Percentiles rank a stretch among this genome's conserved stretches.
phyloP scores from a whole-genome alignment of 352 stramenopile species.

The Globisporangium irregulare region DNA sequence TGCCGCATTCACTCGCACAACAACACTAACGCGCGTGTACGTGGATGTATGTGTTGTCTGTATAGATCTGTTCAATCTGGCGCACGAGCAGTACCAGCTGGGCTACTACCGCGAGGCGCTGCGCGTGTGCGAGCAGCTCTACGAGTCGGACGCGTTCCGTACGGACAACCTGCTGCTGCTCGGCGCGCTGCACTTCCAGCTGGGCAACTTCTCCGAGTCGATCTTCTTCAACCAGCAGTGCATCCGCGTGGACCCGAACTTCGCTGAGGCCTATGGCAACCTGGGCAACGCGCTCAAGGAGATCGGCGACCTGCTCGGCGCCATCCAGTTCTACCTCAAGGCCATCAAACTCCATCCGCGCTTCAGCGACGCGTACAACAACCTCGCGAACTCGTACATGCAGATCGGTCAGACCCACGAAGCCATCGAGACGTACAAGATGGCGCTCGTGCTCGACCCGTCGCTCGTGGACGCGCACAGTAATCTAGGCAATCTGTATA shows the following conservation, averaged over 20 bases:
- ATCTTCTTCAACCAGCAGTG: slow-evolving; percentile 96
- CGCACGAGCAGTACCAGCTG: slow-evolving; percentile 84
- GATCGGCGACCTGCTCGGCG: slow-evolving; percentile 85
- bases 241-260: slow-evolving; percentile 90
- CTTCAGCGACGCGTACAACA: slow-evolving; percentile 92
- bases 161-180: slow-evolving; percentile 93
- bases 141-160: slow-evolving; percentile 81
- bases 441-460: slow-evolving; percentile 88
- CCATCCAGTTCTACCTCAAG: slow-evolving; percentile 92
- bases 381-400: slow-evolving; percentile 91
- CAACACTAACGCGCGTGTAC: neutral
- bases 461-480: slow-evolving; percentile 91
- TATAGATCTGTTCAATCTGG: slow-evolving; percentile 68
- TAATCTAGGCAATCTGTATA: slow-evolving; percentile 94
- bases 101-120: slow-evolving; percentile 88
- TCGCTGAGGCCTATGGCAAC: slow-evolving; percentile 93
- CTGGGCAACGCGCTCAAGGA: slow-evolving; percentile 95
- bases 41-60: neutral
- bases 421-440: slow-evolving; percentile 93
- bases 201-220: slow-evolving; percentile 89
- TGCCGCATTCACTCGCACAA: neutral
- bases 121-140: slow-evolving; percentile 85
- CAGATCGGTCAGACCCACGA: slow-evolving; percentile 86
- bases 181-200: slow-evolving; percentile 92
- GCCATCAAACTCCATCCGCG: slow-evolving; percentile 92